Evolutionary conservation across 495 filamentous ascomycete species (phyloP).

Genomic region (Aspergillus taichungensis): DNA sequence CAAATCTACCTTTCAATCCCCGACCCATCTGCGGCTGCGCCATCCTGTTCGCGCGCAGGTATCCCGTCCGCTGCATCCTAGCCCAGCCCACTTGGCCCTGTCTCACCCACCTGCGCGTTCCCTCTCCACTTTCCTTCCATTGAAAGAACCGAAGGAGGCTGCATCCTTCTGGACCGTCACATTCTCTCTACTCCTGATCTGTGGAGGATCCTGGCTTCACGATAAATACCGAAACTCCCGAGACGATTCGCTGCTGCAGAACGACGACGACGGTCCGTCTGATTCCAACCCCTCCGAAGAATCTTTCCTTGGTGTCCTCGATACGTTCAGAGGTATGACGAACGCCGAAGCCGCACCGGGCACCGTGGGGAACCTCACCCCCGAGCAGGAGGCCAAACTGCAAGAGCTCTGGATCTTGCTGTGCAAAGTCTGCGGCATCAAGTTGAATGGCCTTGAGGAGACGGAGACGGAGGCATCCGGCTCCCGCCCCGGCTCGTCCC

Average conservation of each 20-base stretch:
- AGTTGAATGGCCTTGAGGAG: conserved; percentile 22
- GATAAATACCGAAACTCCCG: conserved; percentile 20
- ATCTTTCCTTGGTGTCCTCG: conserved; percentile 30
- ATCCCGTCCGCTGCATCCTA: conserved; percentile 6
- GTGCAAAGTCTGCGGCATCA: conserved; percentile 72
- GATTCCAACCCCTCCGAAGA: conserved; percentile 10
- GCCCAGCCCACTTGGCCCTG: conserved; percentile 9
- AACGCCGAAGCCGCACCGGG: conserved; percentile 49
- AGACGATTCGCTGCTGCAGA: conserved; percentile 1
- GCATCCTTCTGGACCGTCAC: conserved; percentile 34
- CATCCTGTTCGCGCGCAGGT: conserved; percentile 18
- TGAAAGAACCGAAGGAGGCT: conserved; percentile 25
- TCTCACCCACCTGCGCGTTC: conserved; percentile 16
- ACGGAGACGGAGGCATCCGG: conserved; percentile 12
- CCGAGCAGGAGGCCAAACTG: conserved; percentile 81
- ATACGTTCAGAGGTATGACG: conserved; percentile 35
- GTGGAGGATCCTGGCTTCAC: conserved; percentile 30
- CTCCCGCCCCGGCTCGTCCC: conserved; percentile 13
- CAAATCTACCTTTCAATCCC: conserved; percentile 14
- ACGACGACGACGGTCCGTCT: conserved; percentile 1
- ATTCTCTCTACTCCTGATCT: conserved; percentile 23
- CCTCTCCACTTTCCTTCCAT: conserved; percentile 20
- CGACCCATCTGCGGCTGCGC: conserved; percentile 5
- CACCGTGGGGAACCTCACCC: conserved; percentile 76
- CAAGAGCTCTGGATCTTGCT: conserved; percentile 75